A percentile compares a stretch with the other conserved stretches of the same genome.
phyloP scores from a whole-genome alignment of 208 protist species.

The Crithidia mellificae region DNA sequence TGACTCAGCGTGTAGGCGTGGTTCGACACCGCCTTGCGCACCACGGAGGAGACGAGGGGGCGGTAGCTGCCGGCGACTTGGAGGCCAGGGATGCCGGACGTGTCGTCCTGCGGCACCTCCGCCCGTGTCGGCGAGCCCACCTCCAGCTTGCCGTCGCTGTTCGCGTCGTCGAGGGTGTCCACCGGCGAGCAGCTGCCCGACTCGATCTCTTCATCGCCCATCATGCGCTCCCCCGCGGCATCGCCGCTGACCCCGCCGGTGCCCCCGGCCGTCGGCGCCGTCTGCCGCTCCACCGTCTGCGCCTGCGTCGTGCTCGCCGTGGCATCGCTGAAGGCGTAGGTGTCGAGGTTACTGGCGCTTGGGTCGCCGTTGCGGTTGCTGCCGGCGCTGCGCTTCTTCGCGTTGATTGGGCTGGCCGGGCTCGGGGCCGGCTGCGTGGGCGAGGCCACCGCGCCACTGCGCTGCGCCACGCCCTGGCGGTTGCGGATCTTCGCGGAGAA shows the following conservation, averaged over 20 bases:
- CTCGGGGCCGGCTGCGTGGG: neutral
- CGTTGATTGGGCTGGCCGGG: neutral
- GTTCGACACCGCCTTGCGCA: slow-evolving; percentile 15
- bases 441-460: neutral
- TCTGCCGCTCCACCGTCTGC: slow-evolving; percentile 9
- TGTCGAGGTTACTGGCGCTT: neutral
- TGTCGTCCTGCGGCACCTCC: slow-evolving; percentile 10
- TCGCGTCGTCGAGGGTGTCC: slow-evolving; percentile 29
- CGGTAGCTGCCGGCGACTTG: slow-evolving; percentile 33
- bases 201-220: slow-evolving; percentile 4
- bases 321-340: slow-evolving; percentile 12
- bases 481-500: slow-evolving; percentile 2
- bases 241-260: neutral
- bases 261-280: neutral
- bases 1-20: slow-evolving; percentile 20
- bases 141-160: slow-evolving; percentile 29
- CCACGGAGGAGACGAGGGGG: slow-evolving; percentile 34
- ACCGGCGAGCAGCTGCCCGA: slow-evolving; percentile 25
- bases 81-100: slow-evolving; percentile 20
- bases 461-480: slow-evolving; percentile 5
- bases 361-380: slow-evolving; percentile 4
- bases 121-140: slow-evolving; percentile 1
- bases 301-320: slow-evolving; percentile 6
- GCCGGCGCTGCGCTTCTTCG: slow-evolving; percentile 1
- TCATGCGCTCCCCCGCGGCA: neutral